Evolutionary conservation across 2,329 filamentous ascomycete genomes (phyloP).

Genomic region (Calonectria henricotiae): DNA sequence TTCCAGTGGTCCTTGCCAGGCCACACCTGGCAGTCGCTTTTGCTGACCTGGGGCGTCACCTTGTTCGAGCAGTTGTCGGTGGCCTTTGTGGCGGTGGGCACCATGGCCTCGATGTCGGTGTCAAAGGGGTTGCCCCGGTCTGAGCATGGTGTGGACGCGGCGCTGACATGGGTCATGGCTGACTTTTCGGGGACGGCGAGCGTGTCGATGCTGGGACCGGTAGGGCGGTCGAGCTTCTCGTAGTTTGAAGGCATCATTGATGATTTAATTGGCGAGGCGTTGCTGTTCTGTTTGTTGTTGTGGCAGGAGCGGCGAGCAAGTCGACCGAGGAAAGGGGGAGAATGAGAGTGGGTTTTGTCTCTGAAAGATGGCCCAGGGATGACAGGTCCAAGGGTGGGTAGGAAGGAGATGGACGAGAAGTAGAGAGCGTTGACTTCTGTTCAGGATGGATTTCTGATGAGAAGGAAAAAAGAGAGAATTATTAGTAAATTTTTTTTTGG

Average conservation of each 20-base stretch:
- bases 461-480: constrained; percentile 11
- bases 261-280: constrained; percentile 21
- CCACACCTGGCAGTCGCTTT: constrained; percentile 72
- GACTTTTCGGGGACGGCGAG: constrained; percentile 53
- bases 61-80: constrained; percentile 57
- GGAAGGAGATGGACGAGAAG: constrained; percentile 8
- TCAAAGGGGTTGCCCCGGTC: constrained; percentile 70
- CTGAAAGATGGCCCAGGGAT: constrained; percentile 1
- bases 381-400: constrained; percentile 4
- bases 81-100: constrained; percentile 54
- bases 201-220: constrained; percentile 46
- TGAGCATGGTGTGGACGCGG: constrained; percentile 64
- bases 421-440: neutral
- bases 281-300: constrained; percentile 27
- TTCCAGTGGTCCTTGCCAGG: constrained; percentile 75
- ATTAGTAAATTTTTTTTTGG: constrained; percentile 3
- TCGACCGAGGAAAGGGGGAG: constrained; percentile 4
- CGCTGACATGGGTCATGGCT: constrained; percentile 55
- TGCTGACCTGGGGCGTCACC: constrained; percentile 54
- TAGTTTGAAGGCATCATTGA: constrained; percentile 51
- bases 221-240: constrained; percentile 50
- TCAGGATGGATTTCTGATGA: neutral
- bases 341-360: neutral
- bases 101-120: constrained; percentile 71
- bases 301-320: constrained; percentile 26